Evolutionary conservation across 441 rosid genomes (phyloP).

Genomic region (Populus trichocarpa): DNA sequence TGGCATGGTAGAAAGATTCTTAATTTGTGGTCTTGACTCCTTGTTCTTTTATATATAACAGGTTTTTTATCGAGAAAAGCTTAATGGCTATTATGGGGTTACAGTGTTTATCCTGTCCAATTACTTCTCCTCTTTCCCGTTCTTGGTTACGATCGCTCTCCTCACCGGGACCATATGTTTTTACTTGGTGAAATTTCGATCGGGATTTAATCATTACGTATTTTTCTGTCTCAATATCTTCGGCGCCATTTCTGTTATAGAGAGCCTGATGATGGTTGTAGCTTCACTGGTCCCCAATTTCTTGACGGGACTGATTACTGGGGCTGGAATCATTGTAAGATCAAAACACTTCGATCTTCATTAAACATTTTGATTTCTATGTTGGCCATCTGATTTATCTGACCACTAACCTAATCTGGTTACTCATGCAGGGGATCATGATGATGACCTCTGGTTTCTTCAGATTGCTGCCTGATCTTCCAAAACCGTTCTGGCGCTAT

Average conservation of each 20-base stretch:
- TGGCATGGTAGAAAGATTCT: not conserved
- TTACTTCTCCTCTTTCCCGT: constrained; percentile 79
- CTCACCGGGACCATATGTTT: constrained; percentile 62
- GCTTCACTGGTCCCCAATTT: constrained; percentile 92
- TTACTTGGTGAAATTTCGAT: constrained; percentile 67
- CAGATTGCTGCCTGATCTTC: constrained; percentile 74
- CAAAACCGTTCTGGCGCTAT: constrained; percentile 89
- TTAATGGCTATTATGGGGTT: constrained; percentile 83
- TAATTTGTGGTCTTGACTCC: not conserved
- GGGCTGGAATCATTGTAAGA: constrained; percentile 85
- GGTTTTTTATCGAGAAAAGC: constrained; percentile 73
- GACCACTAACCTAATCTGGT: not conserved
- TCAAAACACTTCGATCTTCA: not conserved
- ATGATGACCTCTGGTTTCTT: constrained; percentile 99
- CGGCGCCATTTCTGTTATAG: constrained; percentile 68
- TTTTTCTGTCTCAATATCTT: constrained; percentile 75
- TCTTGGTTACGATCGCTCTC: constrained; percentile 53
- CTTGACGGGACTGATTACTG: constrained; percentile 74
- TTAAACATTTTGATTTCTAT: not conserved
- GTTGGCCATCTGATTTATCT: not conserved
- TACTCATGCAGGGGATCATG: constrained; percentile 61
- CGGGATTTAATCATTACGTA: constrained; percentile 53
- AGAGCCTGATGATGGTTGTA: constrained; percentile 93
- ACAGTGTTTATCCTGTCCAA: constrained; percentile 76
- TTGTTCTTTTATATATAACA: constrained; percentile 18